Evolutionary conservation across 2,329 filamentous ascomycete species (phyloP).

Genomic region (Pseudonectria foliicola): DNA sequence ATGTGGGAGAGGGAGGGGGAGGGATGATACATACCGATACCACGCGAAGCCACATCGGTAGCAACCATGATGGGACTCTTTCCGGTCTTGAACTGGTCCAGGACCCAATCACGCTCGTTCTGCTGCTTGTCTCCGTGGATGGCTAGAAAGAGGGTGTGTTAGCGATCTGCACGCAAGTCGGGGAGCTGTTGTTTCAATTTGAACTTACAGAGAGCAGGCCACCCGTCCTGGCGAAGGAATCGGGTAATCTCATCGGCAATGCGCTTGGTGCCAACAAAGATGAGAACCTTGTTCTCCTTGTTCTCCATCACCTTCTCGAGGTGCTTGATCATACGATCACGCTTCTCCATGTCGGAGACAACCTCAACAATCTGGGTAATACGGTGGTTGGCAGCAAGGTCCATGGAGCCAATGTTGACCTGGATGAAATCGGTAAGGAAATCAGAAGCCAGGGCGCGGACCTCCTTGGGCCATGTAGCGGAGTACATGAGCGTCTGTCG

Average conservation of each 20-base stretch:
- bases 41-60: slow-evolving; percentile 98
- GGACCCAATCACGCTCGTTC: slow-evolving; percentile 98
- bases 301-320: slow-evolving; percentile 97
- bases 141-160: slow-evolving; percentile 45
- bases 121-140: slow-evolving; percentile 99
- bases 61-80: slow-evolving; percentile 99
- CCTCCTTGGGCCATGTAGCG: slow-evolving; percentile 98
- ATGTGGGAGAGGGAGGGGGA: slow-evolving; percentile 39
- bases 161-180: slow-evolving; percentile 30
- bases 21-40: slow-evolving; percentile 91
- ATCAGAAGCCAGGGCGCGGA: slow-evolving; percentile 82
- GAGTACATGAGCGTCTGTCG: slow-evolving; percentile 99
- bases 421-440: slow-evolving; percentile 96
- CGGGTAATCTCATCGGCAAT: slow-evolving; percentile 96
- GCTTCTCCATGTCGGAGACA: slow-evolving; percentile 93
- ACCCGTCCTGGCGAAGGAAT: slow-evolving; percentile 95
- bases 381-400: slow-evolving; percentile 92
- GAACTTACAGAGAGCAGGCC: slow-evolving; percentile 85
- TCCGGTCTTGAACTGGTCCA: slow-evolving; percentile 98
- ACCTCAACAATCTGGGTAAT: slow-evolving; percentile 98
- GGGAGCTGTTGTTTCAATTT: slow-evolving; percentile 2
- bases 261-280: slow-evolving; percentile 91
- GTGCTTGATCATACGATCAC: slow-evolving; percentile 94
- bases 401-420: slow-evolving; percentile 96
- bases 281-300: slow-evolving; percentile 88